Percentiles rank a stretch among this genome's conserved stretches.
These are phyloP conservation scores for Marsdenia floribunda DNA, from an alignment of 257 asterid genomes.

Conservation along the genomic window DNA sequence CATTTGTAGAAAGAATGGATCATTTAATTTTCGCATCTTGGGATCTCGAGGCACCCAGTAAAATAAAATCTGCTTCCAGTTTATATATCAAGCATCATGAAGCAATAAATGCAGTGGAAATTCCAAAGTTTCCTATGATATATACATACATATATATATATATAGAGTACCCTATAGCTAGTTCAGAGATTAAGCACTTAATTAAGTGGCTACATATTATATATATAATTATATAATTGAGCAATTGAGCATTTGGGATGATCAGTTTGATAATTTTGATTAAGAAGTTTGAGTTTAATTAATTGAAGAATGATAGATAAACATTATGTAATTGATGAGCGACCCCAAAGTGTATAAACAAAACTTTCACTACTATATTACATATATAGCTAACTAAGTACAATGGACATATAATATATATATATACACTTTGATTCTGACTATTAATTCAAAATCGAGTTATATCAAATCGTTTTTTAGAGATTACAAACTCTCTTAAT, in stretches of 20 bases:
- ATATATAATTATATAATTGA: background rate
- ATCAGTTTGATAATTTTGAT: background rate
- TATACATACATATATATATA: no score
- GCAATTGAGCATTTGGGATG: background rate
- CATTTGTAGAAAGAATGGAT: no score
- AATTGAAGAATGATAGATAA: background rate
- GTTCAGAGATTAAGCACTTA: background rate
- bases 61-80: conserved; percentile 12
- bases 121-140: background rate
- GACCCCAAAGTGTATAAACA: background rate
- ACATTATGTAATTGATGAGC: background rate
- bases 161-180: background rate
- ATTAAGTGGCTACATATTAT: background rate
- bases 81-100: conserved; percentile 2
- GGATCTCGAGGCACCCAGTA: conserved; percentile 21
- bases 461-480: no score
- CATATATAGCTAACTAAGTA: background rate
- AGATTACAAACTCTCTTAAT: no score
- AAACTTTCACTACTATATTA: background rate
- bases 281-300: background rate
- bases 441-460: no score
- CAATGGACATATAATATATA: no score
- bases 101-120: conserved; percentile 1
- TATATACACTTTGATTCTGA: no score
- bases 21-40: conserved; percentile 1